Percentiles rank a stretch among this genome's conserved stretches.
Conservation (phyloP, 306 rosid species). For the Pterocarpus santalinus region DNA sequence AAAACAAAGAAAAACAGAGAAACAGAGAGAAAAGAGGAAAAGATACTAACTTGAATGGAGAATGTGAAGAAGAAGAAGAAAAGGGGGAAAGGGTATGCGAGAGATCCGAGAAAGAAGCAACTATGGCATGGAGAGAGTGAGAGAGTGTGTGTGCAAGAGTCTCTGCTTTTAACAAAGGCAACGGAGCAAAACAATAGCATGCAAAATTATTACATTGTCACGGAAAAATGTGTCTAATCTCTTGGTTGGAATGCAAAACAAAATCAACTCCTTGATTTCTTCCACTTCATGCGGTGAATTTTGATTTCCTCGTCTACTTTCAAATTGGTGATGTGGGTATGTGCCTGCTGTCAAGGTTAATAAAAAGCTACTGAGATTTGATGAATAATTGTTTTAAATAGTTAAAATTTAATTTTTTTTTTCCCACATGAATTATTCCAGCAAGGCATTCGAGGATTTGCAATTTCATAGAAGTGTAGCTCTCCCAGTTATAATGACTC, state of each 20-base stretch:
- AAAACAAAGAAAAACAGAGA: not conserved
- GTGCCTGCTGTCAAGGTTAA: too few species aligned
- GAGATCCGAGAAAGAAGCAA: constrained; percentile 51
- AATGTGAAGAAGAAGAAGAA: constrained; percentile 31
- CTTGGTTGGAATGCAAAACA: not conserved
- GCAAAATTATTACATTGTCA: not conserved
- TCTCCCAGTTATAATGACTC: too few species aligned
- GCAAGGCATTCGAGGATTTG: too few species aligned
- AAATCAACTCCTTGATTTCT: not conserved
- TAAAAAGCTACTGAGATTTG: too few species aligned
- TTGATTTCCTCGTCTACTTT: not conserved
- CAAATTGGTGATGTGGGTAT: too few species aligned
- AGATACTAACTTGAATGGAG: constrained; percentile 42
- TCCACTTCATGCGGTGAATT: not conserved
- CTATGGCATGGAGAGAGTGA: constrained; percentile 28
- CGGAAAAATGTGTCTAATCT: not conserved
- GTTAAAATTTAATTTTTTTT: too few species aligned
- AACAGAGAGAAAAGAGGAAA: constrained; percentile 13
- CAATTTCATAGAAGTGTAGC: too few species aligned
- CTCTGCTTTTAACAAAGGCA: not conserved
- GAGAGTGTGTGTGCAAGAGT: not conserved
- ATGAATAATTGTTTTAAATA: too few species aligned
- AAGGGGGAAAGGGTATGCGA: constrained; percentile 21
- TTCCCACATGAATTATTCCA: too few species aligned
- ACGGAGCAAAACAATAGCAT: not conserved